Evolutionary conservation across 495 filamentous ascomycete genomes (phyloP).

Genomic region (Trichoderma asperelloides): DNA sequence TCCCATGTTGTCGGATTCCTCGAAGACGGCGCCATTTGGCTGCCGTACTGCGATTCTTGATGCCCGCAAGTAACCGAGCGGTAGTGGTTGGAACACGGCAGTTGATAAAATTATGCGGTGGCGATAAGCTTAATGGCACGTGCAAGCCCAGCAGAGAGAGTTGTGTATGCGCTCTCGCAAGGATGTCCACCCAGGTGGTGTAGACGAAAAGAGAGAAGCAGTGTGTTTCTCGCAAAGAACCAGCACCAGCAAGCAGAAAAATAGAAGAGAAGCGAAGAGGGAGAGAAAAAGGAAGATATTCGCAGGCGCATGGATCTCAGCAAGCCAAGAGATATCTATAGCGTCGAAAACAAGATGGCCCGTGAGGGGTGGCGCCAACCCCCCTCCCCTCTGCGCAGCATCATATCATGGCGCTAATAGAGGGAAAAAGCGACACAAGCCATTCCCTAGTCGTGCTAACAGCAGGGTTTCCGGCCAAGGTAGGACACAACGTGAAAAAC

Average conservation of each 20-base stretch:
- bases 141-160: no score
- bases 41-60: background rate
- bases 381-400: no score
- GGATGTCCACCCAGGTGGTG: no score
- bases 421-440: no score
- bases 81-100: background rate
- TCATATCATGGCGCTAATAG: no score
- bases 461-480: background rate
- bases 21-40: background rate
- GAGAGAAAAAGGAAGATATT: background rate
- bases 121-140: no score
- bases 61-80: background rate
- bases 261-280: background rate
- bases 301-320: background rate
- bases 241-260: background rate
- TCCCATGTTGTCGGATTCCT: conserved; percentile 46
- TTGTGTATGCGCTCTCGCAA: no score
- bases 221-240: background rate
- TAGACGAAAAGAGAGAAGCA: background rate
- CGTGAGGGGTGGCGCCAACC: background rate
- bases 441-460: background rate
- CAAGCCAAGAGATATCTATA: background rate
- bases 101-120: background rate
- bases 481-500: no score
- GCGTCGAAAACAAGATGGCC: background rate